These are phyloP conservation scores for Fusarium pseudonygamai DNA, from an alignment of 2,329 filamentous ascomycete species.

Conservation along the genomic window DNA sequence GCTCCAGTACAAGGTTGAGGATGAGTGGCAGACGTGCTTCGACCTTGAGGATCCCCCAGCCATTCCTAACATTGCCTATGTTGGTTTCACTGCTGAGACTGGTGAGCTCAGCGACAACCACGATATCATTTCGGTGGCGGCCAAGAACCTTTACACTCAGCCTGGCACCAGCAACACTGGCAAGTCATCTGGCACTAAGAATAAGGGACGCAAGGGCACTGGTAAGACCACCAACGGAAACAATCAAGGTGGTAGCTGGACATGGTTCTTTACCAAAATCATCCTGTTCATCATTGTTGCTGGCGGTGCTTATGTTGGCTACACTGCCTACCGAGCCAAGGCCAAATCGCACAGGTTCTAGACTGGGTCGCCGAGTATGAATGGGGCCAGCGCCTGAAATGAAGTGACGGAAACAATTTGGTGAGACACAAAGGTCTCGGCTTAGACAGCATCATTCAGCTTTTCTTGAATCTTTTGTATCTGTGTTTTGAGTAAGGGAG, in stretches of 20 bases:
- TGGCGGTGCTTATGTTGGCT: slow-evolving; percentile 84
- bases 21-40: slow-evolving; percentile 92
- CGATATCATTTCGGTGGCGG: slow-evolving; percentile 88
- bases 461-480: slow-evolving; percentile 26
- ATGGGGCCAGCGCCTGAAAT: not conserved
- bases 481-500: slow-evolving; percentile 28
- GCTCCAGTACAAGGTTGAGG: slow-evolving; percentile 91
- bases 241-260: slow-evolving; percentile 63
- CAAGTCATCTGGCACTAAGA: slow-evolving; percentile 50
- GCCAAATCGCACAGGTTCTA: slow-evolving; percentile 68
- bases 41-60: slow-evolving; percentile 74
- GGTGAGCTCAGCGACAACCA: slow-evolving; percentile 98
- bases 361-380: slow-evolving; percentile 12
- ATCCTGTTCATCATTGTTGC: slow-evolving; percentile 76
- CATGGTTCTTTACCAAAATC: slow-evolving; percentile 80
- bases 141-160: slow-evolving; percentile 85
- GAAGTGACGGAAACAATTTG: slow-evolving; percentile 2
- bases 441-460: slow-evolving; percentile 21
- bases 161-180: slow-evolving; percentile 55
- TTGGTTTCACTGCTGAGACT: slow-evolving; percentile 87
- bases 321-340: slow-evolving; percentile 80
- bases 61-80: slow-evolving; percentile 80
- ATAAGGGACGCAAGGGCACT: slow-evolving; percentile 49
- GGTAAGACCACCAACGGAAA: slow-evolving; percentile 45
- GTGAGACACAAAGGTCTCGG: slow-evolving; percentile 13